phyloP scores from a whole-genome alignment of 225 moss, liverwort and hornwort genomes.

The Pleurozium schreberi region DNA sequence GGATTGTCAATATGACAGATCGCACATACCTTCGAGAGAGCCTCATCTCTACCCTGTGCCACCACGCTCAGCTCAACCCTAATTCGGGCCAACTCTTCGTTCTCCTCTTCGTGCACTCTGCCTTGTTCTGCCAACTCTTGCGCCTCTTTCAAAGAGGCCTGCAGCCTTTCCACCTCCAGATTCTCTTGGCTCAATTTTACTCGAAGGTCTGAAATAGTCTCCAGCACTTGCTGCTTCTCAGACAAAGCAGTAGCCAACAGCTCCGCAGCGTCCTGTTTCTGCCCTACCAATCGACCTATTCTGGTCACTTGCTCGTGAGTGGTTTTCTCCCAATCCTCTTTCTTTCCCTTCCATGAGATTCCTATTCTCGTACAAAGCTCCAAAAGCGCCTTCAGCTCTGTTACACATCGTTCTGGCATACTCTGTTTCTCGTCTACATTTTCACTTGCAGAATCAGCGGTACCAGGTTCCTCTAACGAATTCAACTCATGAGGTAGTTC shows the following conservation, averaged over 20 bases:
- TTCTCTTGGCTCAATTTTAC: conserved; percentile 45
- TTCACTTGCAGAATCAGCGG: not conserved
- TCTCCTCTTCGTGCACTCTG: conserved; percentile 30
- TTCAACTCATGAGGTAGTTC: conserved; percentile 30
- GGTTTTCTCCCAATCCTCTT: conserved; percentile 46
- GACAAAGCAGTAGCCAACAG: conserved; percentile 33
- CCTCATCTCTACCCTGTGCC: conserved; percentile 28
- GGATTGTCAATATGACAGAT: not conserved
- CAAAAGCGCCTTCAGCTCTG: conserved; percentile 36
- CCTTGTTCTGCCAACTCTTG: conserved; percentile 21
- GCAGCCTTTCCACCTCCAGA: conserved; percentile 36
- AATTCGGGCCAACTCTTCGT: conserved; percentile 35
- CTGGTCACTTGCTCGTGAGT: conserved; percentile 44
- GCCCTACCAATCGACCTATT: conserved; percentile 39
- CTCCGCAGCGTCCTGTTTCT: conserved; percentile 55
- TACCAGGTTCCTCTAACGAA: not conserved
- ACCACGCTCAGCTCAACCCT: conserved; percentile 24
- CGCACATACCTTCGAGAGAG: conserved; percentile 43
- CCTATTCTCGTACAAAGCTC: conserved; percentile 46
- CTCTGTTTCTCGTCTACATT: conserved; percentile 21
- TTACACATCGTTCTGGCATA: conserved; percentile 25
- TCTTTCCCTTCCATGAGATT: conserved; percentile 55
- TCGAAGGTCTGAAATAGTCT: conserved; percentile 51
- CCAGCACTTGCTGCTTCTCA: conserved; percentile 57
- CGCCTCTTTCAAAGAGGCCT: conserved; percentile 25